Evolutionary conservation across 371 early-diverging fungal species (phyloP), one percentile per base, ranked within the genome.

Genomic region (Scutellospora calospora): DNA sequence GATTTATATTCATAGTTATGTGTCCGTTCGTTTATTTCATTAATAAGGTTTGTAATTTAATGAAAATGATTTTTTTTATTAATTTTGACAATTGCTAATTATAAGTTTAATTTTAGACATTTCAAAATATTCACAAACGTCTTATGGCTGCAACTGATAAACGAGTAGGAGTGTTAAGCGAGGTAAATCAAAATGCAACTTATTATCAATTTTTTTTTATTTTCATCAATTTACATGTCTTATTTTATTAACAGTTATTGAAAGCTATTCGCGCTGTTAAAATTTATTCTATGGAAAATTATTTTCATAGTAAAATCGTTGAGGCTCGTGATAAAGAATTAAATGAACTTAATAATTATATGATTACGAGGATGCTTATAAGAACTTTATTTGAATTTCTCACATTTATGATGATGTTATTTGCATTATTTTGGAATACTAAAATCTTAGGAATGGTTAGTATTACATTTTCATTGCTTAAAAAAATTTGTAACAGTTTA

Each of bases 181-280:
- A 90, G 81, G 87, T 89, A 33, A 65, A 68, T 45, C 11, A 45
- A 45, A 57, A 1, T 77, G 31, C 11, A 45, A 45, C 11, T 45
- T 38, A 38, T 2, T 4, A 38, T 38, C 38, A 38, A 38, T n/a
- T n/a, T n/a, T n/a, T n/a, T n/a, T n/a, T n/a, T n/a, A n/a, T n/a
- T n/a, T n/a, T n/a, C n/a, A n/a, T n/a, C n/a, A n/a, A n/a, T n/a
- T n/a, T n/a, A n/a, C n/a, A n/a, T n/a, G n/a, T n/a, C n/a, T n/a
- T n/a, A n/a, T 20, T 31, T 41, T 65, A 84, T 52, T 83, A 83
- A 62, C 92, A 95, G 83, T 41, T 92, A n/a, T 80, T 93, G 5
- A 89, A 91, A 81, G 91, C 90, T 9, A 91, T 93, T 72, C 90
- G 92, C 16, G 90, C 90, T 80, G 90, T 93, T 84, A 93, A 93